Percentiles rank a stretch among this genome's conserved stretches.
Evolutionary conservation across 345 rosid genomes (phyloP).

Genomic region (Populus ilicifolia): DNA sequence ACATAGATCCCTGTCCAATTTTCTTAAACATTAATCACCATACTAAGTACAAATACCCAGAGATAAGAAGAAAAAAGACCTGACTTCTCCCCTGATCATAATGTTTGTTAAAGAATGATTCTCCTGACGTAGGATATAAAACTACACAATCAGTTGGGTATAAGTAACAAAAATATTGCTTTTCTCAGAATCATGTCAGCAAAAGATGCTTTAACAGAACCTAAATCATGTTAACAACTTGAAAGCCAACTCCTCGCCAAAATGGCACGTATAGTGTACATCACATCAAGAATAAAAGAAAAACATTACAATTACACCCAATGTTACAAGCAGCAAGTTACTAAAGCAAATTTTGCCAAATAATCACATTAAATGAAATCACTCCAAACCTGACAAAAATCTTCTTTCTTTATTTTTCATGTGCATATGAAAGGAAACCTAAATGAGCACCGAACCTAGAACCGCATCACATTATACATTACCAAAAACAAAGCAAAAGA

Average conservation of each 20-base stretch:
- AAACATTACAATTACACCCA: neutral
- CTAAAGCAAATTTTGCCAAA: neutral
- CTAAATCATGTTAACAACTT: neutral
- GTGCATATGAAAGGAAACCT: neutral
- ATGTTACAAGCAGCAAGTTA: neutral
- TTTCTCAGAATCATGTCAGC: neutral
- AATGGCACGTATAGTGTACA: neutral
- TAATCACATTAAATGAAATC: neutral
- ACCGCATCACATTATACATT: constrained; percentile 2
- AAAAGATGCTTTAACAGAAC: neutral
- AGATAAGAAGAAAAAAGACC: neutral
- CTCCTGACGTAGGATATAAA: neutral
- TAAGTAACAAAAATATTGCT: neutral
- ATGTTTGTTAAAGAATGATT: neutral
- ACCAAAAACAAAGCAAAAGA: neutral
- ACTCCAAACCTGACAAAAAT: neutral
- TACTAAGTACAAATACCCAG: neutral
- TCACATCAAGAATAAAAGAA: neutral
- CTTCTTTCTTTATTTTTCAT: neutral
- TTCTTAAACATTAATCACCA: neutral
- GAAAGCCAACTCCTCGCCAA: neutral
- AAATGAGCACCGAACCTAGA: neutral
- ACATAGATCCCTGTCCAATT: too few species aligned
- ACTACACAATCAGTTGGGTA: neutral
- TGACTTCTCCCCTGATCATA: neutral